A percentile compares a stretch with the other conserved stretches of the same genome.
These are phyloP conservation scores for Yueomyces sp. DNA, from an alignment of 805 yeast species.

Conservation along the genomic window DNA sequence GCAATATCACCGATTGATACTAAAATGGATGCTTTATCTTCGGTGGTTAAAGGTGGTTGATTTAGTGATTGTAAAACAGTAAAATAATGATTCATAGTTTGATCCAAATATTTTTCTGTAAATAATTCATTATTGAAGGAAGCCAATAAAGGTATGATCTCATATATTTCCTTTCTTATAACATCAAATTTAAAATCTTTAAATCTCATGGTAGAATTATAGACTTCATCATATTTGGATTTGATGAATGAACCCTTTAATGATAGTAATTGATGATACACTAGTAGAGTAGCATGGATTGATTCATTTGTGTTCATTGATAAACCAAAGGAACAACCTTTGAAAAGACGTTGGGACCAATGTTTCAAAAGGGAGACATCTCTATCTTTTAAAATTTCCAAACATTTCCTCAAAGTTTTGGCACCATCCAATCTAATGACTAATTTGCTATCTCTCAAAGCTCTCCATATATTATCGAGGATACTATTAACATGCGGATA, in stretches of 20 bases:
- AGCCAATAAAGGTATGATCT: conserved; percentile 72
- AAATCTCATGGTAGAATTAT: conserved; percentile 58
- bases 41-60: conserved; percentile 12
- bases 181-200: conserved; percentile 66
- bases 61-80: conserved; percentile 62
- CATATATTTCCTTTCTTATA: conserved; percentile 74
- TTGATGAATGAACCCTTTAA: conserved; percentile 62
- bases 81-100: conserved; percentile 63
- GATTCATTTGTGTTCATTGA: conserved; percentile 44
- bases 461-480: conserved; percentile 76
- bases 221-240: conserved; percentile 61
- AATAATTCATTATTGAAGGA: conserved; percentile 62
- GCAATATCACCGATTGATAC: conserved; percentile 79
- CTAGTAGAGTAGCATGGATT: conserved; percentile 78
- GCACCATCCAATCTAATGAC: conserved; percentile 78
- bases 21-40: conserved; percentile 64
- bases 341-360: conserved; percentile 63
- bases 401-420: conserved; percentile 59
- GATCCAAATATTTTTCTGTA: conserved; percentile 68
- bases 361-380: conserved; percentile 55
- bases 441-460: conserved; percentile 65
- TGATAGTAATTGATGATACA: conserved; percentile 62
- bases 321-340: conserved; percentile 52
- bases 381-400: conserved; percentile 66
- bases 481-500: conserved; percentile 68